phyloP scores from a whole-genome alignment of 179 eudicot species.

The Spinacia oleracea region DNA sequence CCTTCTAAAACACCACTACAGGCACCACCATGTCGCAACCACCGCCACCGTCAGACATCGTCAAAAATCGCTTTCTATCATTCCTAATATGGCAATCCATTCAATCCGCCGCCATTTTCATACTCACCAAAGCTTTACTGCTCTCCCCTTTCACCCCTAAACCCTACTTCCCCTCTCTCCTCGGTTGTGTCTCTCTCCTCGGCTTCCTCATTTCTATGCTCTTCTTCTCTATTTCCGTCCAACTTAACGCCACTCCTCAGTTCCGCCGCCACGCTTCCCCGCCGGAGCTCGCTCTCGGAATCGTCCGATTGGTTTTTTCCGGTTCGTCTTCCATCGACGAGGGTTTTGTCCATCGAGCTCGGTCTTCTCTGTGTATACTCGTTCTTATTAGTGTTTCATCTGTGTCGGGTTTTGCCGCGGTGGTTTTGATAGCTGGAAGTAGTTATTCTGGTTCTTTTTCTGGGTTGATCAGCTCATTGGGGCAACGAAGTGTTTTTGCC shows the following conservation, averaged over 20 bases:
- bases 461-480: constrained; percentile 27
- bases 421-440: constrained; percentile 34
- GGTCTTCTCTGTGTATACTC: constrained; percentile 41
- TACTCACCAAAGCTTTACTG: constrained; percentile 41
- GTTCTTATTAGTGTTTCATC: constrained; percentile 41
- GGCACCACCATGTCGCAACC: constrained; percentile 2
- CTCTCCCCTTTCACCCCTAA: constrained; percentile 42
- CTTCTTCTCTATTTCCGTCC: constrained; percentile 34
- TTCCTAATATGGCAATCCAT: constrained; percentile 78
- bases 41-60: constrained; percentile 14
- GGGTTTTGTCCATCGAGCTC: constrained; percentile 43
- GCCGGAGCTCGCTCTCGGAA: constrained; percentile 38
- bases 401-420: constrained; percentile 41
- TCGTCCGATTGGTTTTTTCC: constrained; percentile 46
- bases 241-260: constrained; percentile 41
- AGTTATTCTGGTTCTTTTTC: constrained; percentile 25
- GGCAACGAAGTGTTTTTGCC: constrained; percentile 50
- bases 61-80: constrained; percentile 58
- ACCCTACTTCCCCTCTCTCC: constrained; percentile 32
- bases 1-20: too few species aligned
- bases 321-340: constrained; percentile 9
- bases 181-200: constrained; percentile 26
- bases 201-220: constrained; percentile 36
- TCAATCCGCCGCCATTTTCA: constrained; percentile 43
- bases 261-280: constrained; percentile 47